phyloP scores from a whole-genome alignment of 768 basidiomycete species.

The Russula compacta region DNA sequence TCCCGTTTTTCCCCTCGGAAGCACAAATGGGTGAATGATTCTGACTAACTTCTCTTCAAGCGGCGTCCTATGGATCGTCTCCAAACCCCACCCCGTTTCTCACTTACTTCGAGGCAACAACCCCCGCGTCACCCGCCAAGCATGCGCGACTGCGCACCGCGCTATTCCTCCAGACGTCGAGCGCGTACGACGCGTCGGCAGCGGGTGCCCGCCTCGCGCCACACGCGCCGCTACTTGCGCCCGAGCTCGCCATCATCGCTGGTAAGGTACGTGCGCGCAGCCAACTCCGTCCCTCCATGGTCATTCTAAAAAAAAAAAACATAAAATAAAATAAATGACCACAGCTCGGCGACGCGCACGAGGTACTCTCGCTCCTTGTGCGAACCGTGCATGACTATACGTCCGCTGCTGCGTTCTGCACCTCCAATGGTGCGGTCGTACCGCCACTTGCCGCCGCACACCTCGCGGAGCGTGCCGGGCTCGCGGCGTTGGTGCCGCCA shows the following conservation, averaged over 20 bases:
- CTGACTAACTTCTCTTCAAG: slow-evolving; percentile 13
- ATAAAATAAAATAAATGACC: background rate
- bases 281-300: background rate
- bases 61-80: slow-evolving; percentile 25
- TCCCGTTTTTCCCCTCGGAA: background rate
- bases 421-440: slow-evolving; percentile 68
- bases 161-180: slow-evolving; percentile 75
- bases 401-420: slow-evolving; percentile 82
- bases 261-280: slow-evolving; percentile 48
- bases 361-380: slow-evolving; percentile 60
- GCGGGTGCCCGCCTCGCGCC: slow-evolving; percentile 39
- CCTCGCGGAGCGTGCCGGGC: slow-evolving; percentile 39
- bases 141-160: slow-evolving; percentile 61
- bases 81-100: slow-evolving; percentile 40
- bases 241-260: slow-evolving; percentile 72
- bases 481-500: slow-evolving; percentile 45
- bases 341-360: slow-evolving; percentile 48
- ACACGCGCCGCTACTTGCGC: slow-evolving; percentile 44
- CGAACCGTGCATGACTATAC: slow-evolving; percentile 60
- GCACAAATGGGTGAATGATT: too few relatives aligned
- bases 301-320: background rate
- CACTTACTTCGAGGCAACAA: slow-evolving; percentile 73
- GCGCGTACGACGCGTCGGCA: slow-evolving; percentile 47
- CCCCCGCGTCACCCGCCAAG: slow-evolving; percentile 71
- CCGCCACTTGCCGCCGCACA: slow-evolving; percentile 45